Base-by-base conservation (phyloP, 148 eudicot genomes). In the Selenicereus undatus region DNA sequence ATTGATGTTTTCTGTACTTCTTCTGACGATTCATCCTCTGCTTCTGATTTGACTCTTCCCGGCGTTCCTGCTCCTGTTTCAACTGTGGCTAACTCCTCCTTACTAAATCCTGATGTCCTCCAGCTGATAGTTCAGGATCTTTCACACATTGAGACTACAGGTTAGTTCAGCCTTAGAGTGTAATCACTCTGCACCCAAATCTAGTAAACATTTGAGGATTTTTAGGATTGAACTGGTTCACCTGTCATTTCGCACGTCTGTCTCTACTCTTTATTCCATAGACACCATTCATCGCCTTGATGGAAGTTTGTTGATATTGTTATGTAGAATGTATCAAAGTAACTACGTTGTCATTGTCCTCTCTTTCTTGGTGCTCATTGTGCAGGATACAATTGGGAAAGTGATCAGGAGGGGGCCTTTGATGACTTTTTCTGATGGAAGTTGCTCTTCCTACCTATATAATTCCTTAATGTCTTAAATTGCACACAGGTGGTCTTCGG, bases 331-430 rank as follows among this genome's bases (percentile, higher is more conserved):
- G 56, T 56, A 32, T 76, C 36, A 16, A 78, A 82, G 86, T 84
- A 86, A 90, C 91, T 76, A 64, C 82, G 54, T 86, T 87, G 81
- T 92, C 84, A 80, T 82, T 86, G 11, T 80, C 83, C 80, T 81
- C 76, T 85, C 84, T 91, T 85, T 89, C 87, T 89, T 85, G 88
- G 85, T 95, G 90, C 88, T 94, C 90, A 72, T 86, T 90, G 87
- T 91, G 97, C 98, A 96, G 99, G 94, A 89, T 84, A 84, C 84
- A 91, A 89, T 87, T 90, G 97, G 92, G 95, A 92, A 89, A 88
- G 91, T 89, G 99, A 91, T 79, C 90, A 83, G 92, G 99, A 96
- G 94, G 97, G 97, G 93, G 93, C 93, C 82, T 96, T 96, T 76
- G 95, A 96, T 88, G 97, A 96, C 88, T 93, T 91, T 87, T 96